Evolutionary conservation across 202 grass and related monocot species (phyloP), one percentile per base, ranked within the genome.

Genomic region (Bolboschoenoplectus hybrid): DNA sequence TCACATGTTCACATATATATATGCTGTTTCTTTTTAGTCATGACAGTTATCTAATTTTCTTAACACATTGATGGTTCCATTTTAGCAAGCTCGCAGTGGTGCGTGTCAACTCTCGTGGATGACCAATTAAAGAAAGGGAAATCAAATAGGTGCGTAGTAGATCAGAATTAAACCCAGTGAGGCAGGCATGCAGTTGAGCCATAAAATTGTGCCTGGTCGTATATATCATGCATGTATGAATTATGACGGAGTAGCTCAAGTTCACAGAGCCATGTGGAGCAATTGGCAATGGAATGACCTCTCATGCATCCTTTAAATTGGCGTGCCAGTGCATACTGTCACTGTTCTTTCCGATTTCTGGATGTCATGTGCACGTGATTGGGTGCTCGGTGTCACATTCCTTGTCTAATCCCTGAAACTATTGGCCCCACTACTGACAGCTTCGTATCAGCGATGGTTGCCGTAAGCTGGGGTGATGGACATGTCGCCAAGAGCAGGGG

Each of bases 261-360:
- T 8, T 17, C 40, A 26, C 53, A 14, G 10, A 76, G 11, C 55
- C 77, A 81, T 60, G 77, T 81, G 77, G 35, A 35, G 16, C 35
- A 60, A 81, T 62, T 4, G 16, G 52, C 20, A 60, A 45, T 62
- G 26, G 53, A 60, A 81, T 20, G 44, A 60, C 77, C 34, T 58
- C 44, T 61, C 61, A 17, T 63, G 12, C 41, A 17, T 63, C 38
- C 41, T 63, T 82, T 47, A 14, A 82, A 46, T 26, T 82, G 60
- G 49, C 16, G 11, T 60, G n/a, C 40, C 51, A 81, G 26, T 61
- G 53, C 20, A 82, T 20, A 82, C 66, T 46, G 80, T 65, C n/a
- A 82, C 58, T 81, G 77, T 81, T 82, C 32, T 49, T 82, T 82
- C 17, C 80, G 14, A 65, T 82, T 63, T 82, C 58, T 34, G 40